phyloP scores from a whole-genome alignment of 1,284 basidiomycete genomes.

The Cutaneotrichosporon sp. region DNA sequence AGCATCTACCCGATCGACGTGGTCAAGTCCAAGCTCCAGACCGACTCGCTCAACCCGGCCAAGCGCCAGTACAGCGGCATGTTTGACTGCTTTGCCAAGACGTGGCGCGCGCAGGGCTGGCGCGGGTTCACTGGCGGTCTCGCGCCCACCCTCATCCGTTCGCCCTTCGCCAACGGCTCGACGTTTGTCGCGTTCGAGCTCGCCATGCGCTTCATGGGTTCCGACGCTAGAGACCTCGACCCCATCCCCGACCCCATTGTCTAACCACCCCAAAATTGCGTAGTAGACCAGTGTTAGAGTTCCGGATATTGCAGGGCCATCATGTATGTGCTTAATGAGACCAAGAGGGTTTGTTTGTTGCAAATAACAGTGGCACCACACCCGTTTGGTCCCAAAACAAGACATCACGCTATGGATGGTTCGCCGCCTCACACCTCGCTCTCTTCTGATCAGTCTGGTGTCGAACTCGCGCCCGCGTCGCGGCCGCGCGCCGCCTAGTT shows the following conservation, averaged over 20 bases:
- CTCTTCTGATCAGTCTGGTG: no score
- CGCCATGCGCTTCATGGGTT: slow-evolving; percentile 54
- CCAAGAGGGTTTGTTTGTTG: no score
- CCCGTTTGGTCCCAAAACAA: no score
- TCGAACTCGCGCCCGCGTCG: no score
- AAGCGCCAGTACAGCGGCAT: slow-evolving; percentile 76
- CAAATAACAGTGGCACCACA: no score
- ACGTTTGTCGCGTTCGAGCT: slow-evolving; percentile 91
- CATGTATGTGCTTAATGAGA: no score
- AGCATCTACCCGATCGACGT: slow-evolving; percentile 90
- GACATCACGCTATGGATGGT: no score
- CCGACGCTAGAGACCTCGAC: neutral
- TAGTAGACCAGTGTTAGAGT: no score
- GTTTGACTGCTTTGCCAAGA: slow-evolving; percentile 72
- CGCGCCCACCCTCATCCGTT: slow-evolving; percentile 74
- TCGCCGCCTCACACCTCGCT: no score
- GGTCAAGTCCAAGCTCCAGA: slow-evolving; percentile 92
- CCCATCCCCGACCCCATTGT: slow-evolving; percentile 3
- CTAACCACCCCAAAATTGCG: neutral
- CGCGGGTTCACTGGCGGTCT: slow-evolving; percentile 85
- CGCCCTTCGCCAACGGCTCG: slow-evolving; percentile 69
- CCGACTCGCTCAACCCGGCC: slow-evolving; percentile 71
- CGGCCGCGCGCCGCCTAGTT: neutral
- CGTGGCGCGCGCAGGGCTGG: slow-evolving; percentile 74
- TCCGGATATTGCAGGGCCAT: no score